Base-by-base conservation (phyloP, 805 yeast genomes). In the Torulaspora delbrueckii region DNA sequence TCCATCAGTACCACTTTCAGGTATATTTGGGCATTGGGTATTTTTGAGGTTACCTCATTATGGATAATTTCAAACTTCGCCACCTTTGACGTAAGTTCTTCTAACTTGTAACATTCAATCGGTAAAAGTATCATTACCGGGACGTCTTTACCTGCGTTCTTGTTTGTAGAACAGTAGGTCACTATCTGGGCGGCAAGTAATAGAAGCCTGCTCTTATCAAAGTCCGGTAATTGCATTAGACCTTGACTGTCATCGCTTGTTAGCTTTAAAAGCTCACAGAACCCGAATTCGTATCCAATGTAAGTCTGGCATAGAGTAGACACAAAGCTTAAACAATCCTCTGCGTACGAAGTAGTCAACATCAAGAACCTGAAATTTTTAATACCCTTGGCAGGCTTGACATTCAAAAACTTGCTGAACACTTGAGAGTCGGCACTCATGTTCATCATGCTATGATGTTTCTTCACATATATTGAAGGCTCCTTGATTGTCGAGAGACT, bases 391-490 rank as follows among this genome's bases (percentile, higher is more conserved):
- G 75, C 54, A 0, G 91, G 86, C 36, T 74, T 73, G 40, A 84
- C 70, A 47, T 78, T 76, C 54, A 85, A 58, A 72, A 65, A 54
- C 70, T 79, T 89, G 83, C 82, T 55, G 75, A 76, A 47, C 65
- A 62, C 13, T 75, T 61, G 39, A 77, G 79, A 26, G 72, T 67
- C 54, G 73, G 72, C 58, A 73, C 79, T 34, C 75, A 69, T 27
- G 69, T 74, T 46, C 71, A 66, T 24, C 60, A 68, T 40, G 28
- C 59, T 64, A 35, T 62, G 62, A 36, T 58, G 59, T 37, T 63
- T 62, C 39, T 58, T 65, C 1, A 58, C 60, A 42, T 48, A 58
- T 3, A 65, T 61, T 13, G 58, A 55, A 2, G 69, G 68, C 40
- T 57, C 55, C 28, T 51, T 54, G 19, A 59, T 47, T 3, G 51